Percentiles rank a stretch among this genome's conserved stretches.
phyloP scores from a whole-genome alignment of 2,329 filamentous ascomycete species.

The Xylariomycetidae sp. region DNA sequence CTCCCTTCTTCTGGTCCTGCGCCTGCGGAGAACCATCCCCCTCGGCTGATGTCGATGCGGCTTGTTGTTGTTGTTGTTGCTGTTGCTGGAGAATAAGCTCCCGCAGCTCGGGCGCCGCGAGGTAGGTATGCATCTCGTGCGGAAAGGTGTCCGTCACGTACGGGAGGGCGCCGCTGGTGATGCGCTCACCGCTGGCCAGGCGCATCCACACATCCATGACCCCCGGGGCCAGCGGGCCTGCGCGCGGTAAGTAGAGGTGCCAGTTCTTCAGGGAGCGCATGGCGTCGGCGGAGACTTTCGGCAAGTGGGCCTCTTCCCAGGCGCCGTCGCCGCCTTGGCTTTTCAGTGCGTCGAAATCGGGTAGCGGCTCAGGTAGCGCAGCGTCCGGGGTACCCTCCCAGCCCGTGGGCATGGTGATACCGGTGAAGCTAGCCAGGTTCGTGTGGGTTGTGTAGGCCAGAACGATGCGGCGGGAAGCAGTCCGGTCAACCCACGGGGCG shows the following conservation, averaged over 20 bases:
- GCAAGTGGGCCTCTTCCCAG: constrained; percentile 7
- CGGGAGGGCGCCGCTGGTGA: constrained; percentile 33
- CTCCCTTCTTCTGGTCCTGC: background rate
- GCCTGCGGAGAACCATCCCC: too few species aligned
- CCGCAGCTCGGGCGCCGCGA: background rate
- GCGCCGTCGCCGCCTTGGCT: constrained; percentile 1
- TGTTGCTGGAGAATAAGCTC: background rate
- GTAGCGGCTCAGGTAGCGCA: background rate
- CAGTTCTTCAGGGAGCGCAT: constrained; percentile 10
- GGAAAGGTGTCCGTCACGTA: background rate
- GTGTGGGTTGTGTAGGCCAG: constrained; percentile 1
- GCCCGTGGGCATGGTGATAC: background rate
- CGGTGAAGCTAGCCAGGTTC: constrained; percentile 1
- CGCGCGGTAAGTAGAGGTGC: constrained; percentile 1
- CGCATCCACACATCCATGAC: constrained; percentile 59
- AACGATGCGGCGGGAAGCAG: constrained; percentile 2
- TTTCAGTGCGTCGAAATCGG: constrained; percentile 1
- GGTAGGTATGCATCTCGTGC: background rate
- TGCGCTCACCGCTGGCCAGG: constrained; percentile 48
- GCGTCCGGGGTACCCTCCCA: background rate
- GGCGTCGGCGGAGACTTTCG: constrained; percentile 5
- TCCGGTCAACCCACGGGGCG: background rate
- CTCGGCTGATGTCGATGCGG: too few species aligned
- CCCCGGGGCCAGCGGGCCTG: constrained; percentile 11
- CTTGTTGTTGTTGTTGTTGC: too few species aligned